These are phyloP conservation scores for Anthoceros angustus DNA, from an alignment of 225 moss, liverwort and hornwort genomes.

Conservation along the genomic window DNA sequence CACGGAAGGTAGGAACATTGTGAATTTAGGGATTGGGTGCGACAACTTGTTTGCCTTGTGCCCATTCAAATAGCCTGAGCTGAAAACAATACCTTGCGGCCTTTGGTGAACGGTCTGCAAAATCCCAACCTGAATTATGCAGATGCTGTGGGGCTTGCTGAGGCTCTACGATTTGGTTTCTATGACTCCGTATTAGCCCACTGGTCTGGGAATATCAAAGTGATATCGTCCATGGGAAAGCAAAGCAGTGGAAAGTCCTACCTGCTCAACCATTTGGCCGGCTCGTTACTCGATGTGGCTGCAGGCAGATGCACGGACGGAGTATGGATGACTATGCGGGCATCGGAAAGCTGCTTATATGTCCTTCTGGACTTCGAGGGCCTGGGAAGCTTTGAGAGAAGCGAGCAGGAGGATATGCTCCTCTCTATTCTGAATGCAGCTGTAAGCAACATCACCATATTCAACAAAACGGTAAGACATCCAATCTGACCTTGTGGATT, in stretches of 20 bases:
- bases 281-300: slow-evolving; percentile 44
- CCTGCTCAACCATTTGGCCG: slow-evolving; percentile 44
- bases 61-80: slow-evolving; percentile 48
- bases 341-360: slow-evolving; percentile 26
- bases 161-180: slow-evolving; percentile 26
- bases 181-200: slow-evolving; percentile 27
- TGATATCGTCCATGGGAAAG: slow-evolving; percentile 50
- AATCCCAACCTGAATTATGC: slow-evolving; percentile 24
- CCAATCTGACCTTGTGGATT: not conserved
- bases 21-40: slow-evolving; percentile 24
- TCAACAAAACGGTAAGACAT: slow-evolving; percentile 36
- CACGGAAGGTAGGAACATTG: not conserved
- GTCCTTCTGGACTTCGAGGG: slow-evolving; percentile 55
- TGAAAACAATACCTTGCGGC: slow-evolving; percentile 40
- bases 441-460: slow-evolving; percentile 43
- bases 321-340: slow-evolving; percentile 48
- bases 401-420: slow-evolving; percentile 64
- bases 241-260: slow-evolving; percentile 60
- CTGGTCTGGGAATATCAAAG: slow-evolving; percentile 43
- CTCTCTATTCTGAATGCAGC: slow-evolving; percentile 57
- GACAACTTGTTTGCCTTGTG: slow-evolving; percentile 29
- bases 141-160: slow-evolving; percentile 32
- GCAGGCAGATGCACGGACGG: slow-evolving; percentile 58
- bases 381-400: slow-evolving; percentile 51
- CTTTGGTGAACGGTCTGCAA: slow-evolving; percentile 38